Percentiles rank a stretch among this genome's conserved stretches.
These are phyloP conservation scores for Poa annua DNA, from an alignment of 176 grass and related monocot genomes.

Conservation along the genomic window DNA sequence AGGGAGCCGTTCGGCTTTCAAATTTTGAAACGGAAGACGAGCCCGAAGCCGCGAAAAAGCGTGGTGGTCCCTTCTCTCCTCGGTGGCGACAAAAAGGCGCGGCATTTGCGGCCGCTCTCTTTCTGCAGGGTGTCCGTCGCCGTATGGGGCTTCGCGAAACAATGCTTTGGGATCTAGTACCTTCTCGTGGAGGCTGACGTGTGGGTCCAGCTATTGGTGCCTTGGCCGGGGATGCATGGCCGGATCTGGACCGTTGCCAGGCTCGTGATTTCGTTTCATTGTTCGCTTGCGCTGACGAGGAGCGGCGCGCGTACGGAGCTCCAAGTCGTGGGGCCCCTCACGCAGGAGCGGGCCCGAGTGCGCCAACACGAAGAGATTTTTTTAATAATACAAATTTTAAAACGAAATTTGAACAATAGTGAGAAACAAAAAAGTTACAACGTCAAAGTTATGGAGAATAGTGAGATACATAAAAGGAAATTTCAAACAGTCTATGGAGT, in stretches of 20 bases:
- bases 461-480: too few species aligned
- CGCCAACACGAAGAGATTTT: too few species aligned
- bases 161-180: neutral
- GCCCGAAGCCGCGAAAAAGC: neutral
- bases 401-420: too few species aligned
- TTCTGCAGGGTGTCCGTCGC: neutral
- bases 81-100: slow-evolving; percentile 27
- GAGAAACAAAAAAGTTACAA: too few species aligned
- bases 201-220: neutral
- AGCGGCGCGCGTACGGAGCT: too few species aligned
- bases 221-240: neutral
- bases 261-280: too few species aligned
- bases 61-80: neutral
- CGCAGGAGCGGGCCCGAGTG: too few species aligned
- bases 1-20: slow-evolving; percentile 36
- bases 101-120: slow-evolving; percentile 7
- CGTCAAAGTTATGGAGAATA: too few species aligned
- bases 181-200: neutral
- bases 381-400: too few species aligned
- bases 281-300: too few species aligned
- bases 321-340: too few species aligned
- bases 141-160: slow-evolving; percentile 37
- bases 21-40: slow-evolving; percentile 45
- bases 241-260: neutral
- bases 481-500: too few species aligned